Conservation (phyloP, 129 eudicot species). For the Flaveria brownii region DNA sequence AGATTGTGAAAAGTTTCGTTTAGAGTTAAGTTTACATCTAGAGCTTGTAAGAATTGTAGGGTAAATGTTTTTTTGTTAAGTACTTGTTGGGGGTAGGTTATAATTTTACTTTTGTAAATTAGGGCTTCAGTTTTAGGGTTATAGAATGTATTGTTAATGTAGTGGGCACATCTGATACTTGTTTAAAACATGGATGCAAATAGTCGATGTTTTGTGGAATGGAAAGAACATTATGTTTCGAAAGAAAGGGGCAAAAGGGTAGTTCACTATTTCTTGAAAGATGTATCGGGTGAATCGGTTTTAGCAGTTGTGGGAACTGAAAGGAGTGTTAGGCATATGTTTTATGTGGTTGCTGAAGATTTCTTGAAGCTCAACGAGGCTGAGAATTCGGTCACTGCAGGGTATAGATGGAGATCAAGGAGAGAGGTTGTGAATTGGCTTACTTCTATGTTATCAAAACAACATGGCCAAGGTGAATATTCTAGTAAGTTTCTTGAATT, state of each 20-base stretch:
- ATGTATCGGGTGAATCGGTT: constrained; percentile 73
- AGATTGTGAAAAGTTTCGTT: constrained; percentile 21
- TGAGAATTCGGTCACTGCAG: constrained; percentile 70
- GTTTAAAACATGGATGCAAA: constrained; percentile 46
- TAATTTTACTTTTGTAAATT: constrained; percentile 30
- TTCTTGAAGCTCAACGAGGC: constrained; percentile 68
- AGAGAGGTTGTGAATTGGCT: constrained; percentile 99
- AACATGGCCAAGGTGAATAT: constrained; percentile 62
- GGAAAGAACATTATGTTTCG: constrained; percentile 93
- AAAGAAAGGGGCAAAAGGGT: constrained; percentile 94
- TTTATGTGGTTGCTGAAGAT: constrained; percentile 96
- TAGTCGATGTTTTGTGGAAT: constrained; percentile 79
- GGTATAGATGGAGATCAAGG: constrained; percentile 97
- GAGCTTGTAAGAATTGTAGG: constrained; percentile 31
- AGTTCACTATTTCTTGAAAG: constrained; percentile 94
- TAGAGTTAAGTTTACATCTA: background rate
- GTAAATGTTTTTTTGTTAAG: constrained; percentile 14
- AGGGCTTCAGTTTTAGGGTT: constrained; percentile 35
- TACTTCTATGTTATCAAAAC: constrained; percentile 92
- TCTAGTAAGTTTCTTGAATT: constrained; percentile 43
- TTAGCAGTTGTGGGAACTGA: constrained; percentile 97
- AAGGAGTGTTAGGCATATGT: constrained; percentile 99
- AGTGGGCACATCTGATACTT: constrained; percentile 16
- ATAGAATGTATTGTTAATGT: constrained; percentile 11
- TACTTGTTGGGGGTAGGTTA: constrained; percentile 17